A percentile compares a stretch with the other conserved stretches of the same genome.
phyloP scores from a whole-genome alignment of 305 asterid genomes.

The Fraxinus sp. region DNA sequence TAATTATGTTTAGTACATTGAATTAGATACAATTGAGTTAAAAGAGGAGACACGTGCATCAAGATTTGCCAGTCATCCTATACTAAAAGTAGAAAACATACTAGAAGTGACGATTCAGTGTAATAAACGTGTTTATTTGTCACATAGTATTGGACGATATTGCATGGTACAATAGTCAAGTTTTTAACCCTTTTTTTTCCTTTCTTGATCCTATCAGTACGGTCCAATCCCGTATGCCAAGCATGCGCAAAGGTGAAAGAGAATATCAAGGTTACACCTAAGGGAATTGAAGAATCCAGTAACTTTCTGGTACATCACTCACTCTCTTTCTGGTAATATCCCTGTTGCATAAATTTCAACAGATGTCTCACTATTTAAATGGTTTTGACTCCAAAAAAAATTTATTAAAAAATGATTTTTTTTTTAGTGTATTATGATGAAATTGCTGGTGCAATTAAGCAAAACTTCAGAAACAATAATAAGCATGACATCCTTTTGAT shows the following conservation, averaged over 20 bases:
- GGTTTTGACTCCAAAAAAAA: not conserved
- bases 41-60: not conserved
- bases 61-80: not conserved
- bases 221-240: not conserved
- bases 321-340: not conserved
- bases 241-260: not conserved
- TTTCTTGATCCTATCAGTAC: not conserved
- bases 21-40: not conserved
- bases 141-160: not conserved
- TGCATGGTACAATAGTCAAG: not conserved
- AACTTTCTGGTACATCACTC: not conserved
- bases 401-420: not conserved
- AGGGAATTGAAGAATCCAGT: not conserved
- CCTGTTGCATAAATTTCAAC: not conserved
- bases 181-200: not conserved
- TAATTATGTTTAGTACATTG: not conserved
- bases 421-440: not conserved
- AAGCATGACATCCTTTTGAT: not conserved
- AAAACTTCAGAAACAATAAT: not conserved
- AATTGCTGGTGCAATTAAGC: not conserved
- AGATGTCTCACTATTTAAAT: not conserved
- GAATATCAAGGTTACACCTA: not conserved
- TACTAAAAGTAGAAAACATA: not conserved
- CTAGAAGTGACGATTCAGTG: not conserved
- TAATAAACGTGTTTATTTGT: not conserved